A percentile compares a stretch with the other conserved stretches of the same genome.
These are phyloP conservation scores for Colletotrichum higginsianum DNA, from an alignment of 2,329 filamentous ascomycete species.

Conservation along the genomic window DNA sequence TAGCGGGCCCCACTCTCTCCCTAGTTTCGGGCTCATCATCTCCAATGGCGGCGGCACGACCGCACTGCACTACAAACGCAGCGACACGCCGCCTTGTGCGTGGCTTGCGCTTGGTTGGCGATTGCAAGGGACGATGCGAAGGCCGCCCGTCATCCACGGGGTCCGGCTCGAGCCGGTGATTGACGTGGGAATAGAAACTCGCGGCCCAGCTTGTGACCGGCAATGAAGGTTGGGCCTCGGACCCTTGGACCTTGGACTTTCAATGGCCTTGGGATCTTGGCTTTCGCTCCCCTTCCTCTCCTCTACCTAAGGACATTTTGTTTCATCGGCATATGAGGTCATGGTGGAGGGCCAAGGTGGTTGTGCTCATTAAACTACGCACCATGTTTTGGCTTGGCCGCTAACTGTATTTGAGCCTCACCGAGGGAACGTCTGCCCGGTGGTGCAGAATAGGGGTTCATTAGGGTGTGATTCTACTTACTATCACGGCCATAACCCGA, in stretches of 20 bases:
- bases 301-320: constrained; percentile 9
- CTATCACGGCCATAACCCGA: background rate
- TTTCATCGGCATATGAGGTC: constrained; percentile 43
- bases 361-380: constrained; percentile 12
- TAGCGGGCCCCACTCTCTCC: background rate
- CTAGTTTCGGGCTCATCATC: no score
- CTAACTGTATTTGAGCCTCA: constrained; percentile 36
- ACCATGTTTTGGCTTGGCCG: background rate
- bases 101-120: constrained; percentile 30
- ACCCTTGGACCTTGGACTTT: background rate
- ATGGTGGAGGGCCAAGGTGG: constrained; percentile 37
- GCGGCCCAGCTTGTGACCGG: background rate
- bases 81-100: constrained; percentile 16
- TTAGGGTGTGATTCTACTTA: background rate
- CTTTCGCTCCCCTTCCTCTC: constrained; percentile 17
- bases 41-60: constrained; percentile 20
- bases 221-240: background rate
- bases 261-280: background rate
- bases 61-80: background rate
- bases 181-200: background rate
- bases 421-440: background rate
- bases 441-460: background rate
- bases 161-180: constrained; percentile 10
- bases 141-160: constrained; percentile 13
- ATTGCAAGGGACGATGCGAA: constrained; percentile 17